These are phyloP conservation scores for Melampsora americana DNA, from an alignment of 1,284 basidiomycete genomes.

Conservation along the genomic window DNA sequence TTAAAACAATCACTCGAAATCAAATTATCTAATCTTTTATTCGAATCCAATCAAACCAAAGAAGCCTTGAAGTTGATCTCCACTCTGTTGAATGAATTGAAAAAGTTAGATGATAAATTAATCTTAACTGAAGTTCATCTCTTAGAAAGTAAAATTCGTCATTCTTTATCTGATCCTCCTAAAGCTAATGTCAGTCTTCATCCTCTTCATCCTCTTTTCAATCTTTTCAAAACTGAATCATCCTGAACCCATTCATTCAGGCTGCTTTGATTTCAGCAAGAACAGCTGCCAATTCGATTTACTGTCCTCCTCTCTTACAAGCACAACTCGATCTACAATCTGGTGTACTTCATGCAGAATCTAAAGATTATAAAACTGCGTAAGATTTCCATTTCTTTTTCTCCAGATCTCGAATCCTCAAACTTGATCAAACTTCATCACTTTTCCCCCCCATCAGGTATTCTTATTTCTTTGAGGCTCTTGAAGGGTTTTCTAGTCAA, in stretches of 20 bases:
- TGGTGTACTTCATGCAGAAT: conserved; percentile 88
- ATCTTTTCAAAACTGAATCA: not conserved
- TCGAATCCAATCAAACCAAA: conserved; percentile 47
- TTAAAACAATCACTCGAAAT: conserved; percentile 91
- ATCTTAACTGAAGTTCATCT: conserved; percentile 94
- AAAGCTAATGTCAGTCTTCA: conserved; percentile 73
- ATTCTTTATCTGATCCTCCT: conserved; percentile 83
- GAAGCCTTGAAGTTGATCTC: conserved; percentile 79
- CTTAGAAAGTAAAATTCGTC: conserved; percentile 84
- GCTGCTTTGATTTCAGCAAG: conserved; percentile 86
- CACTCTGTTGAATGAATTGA: conserved; percentile 79
- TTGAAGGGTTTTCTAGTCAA: conserved; percentile 74
- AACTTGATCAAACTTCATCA: not conserved
- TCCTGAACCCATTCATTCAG: conserved; percentile 56
- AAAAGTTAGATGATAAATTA: conserved; percentile 94
- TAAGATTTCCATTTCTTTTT: conserved; percentile 45
- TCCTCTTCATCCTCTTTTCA: not conserved
- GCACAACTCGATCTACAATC: conserved; percentile 87
- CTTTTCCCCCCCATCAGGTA: conserved; percentile 58
- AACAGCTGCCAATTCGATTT: conserved; percentile 94
- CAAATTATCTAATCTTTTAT: conserved; percentile 76
- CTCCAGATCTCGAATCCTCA: not conserved
- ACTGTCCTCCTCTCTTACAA: conserved; percentile 91
- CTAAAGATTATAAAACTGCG: conserved; percentile 94
- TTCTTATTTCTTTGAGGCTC: conserved; percentile 96